Evolutionary conservation across 176 grass and related monocot species (phyloP), one percentile per base, ranked within the genome.

Genomic region (Guadua angustifolia): DNA sequence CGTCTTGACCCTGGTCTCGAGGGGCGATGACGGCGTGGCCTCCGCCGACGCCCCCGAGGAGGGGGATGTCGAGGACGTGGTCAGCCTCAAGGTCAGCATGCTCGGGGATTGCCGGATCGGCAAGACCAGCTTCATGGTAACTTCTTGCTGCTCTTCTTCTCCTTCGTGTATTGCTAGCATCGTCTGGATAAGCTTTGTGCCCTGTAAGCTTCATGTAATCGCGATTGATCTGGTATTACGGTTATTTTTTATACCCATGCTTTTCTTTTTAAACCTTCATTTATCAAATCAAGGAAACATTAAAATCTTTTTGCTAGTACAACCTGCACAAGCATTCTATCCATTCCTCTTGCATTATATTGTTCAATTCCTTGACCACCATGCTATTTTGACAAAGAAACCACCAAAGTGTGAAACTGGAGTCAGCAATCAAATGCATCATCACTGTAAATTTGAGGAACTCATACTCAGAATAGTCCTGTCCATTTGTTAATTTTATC

Each of bases 91-190:
- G 88, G 90, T 99, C 87, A 94, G 91, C 86, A 66, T 99, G 71
- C 97, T 99, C 69, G 97, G 97, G 18, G 97, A 99, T 52, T 94
- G 91, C 81, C 93, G 79, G 50, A 93, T 90, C 60, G 97, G 97
- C 56, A 99, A 99, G 84, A 99, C 97, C 16, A 99, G 97, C 81
- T 99, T 99, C 91, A 91, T 99, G 97, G 97, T 99, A 94, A 59
- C 38, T 79, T 66, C 63, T 53, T n/a, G 21, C 9, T 16, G 7
- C 22, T 50, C 6, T 51, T 42, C 67, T 59, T 4, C 44, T 19
- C 18, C 49, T 44, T 42, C 17, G 7, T 62, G 7, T 10, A 38
- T 21, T 69, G 22, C 25, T 13, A 13, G 12, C 58, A 25, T 60
- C 58, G 12, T 60, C 58, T 13, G 22, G 22, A 59, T 26, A 60